A percentile compares a stretch with the other conserved stretches of the same genome.
Evolutionary conservation across 73 alveolate species (phyloP).

Genomic region (Stentor roeselii): DNA sequence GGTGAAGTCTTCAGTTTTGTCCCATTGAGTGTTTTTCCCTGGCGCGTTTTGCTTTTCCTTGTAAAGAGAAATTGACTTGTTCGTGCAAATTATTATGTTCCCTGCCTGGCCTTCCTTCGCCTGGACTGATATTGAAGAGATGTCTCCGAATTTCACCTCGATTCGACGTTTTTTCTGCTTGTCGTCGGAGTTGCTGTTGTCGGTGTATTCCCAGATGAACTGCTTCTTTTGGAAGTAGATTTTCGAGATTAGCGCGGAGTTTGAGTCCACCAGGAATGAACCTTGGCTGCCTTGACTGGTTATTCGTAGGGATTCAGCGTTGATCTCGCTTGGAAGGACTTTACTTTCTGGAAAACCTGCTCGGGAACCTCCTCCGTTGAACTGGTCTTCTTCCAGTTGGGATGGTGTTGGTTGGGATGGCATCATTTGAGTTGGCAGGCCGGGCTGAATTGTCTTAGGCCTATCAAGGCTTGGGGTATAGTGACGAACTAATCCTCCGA

Average conservation of each 20-base stretch:
- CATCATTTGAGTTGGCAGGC: neutral
- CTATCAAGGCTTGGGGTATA: neutral
- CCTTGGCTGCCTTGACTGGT: neutral
- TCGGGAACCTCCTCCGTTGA: neutral
- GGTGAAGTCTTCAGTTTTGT: constrained; percentile 9
- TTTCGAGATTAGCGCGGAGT: neutral
- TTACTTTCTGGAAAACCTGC: neutral
- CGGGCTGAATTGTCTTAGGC: neutral
- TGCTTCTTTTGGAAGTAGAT: constrained; percentile 25
- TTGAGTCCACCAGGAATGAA: neutral
- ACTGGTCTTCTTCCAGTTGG: neutral
- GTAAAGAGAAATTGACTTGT: constrained; percentile 1
- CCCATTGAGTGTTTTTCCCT: constrained; percentile 28
- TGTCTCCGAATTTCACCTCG: constrained; percentile 24
- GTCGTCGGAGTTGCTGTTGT: neutral
- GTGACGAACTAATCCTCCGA: constrained; percentile 21
- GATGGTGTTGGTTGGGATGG: neutral
- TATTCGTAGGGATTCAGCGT: constrained; percentile 8
- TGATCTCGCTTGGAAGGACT: constrained; percentile 11
- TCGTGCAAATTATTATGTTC: neutral
- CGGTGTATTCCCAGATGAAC: constrained; percentile 8
- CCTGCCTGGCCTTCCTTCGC: constrained; percentile 23
- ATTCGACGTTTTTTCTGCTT: constrained; percentile 17
- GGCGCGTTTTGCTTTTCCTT: constrained; percentile 25
- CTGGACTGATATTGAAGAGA: neutral